Conservation (phyloP, 2,329 filamentous ascomycete genomes). For the Trichoderma harzianum region DNA sequence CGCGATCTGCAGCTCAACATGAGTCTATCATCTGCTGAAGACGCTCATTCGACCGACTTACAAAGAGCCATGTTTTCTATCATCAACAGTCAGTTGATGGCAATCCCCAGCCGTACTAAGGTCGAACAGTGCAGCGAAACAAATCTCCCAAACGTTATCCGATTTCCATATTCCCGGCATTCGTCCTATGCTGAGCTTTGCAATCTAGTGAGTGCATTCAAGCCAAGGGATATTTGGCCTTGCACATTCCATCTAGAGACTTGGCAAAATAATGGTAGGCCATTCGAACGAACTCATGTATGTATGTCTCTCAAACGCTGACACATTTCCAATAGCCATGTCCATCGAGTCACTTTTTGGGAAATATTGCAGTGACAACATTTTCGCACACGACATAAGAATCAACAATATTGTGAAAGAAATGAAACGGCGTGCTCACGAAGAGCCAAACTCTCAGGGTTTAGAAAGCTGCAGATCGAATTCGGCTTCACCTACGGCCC, state of each 20-base stretch:
- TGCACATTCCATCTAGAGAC: conserved; percentile 65
- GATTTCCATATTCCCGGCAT: conserved; percentile 84
- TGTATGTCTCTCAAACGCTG: not conserved
- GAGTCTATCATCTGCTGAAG: conserved; percentile 20
- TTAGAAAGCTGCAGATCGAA: not conserved
- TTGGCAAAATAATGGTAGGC: conserved; percentile 56
- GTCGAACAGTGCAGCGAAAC: not conserved
- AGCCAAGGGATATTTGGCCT: conserved; percentile 74
- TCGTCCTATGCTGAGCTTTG: conserved; percentile 82
- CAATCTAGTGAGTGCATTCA: conserved; percentile 63
- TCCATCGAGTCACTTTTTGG: conserved; percentile 72
- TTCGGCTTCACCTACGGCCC: not conserved
- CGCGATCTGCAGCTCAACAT: conserved; percentile 28
- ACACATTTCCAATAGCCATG: conserved; percentile 35
- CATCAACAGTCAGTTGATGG: not conserved
- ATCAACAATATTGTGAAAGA: conserved; percentile 43
- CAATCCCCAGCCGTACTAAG: not conserved
- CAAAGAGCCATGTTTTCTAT: not conserved
- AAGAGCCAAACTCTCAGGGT: not conserved
- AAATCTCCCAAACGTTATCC: conserved; percentile 42
- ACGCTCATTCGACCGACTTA: conserved; percentile 19
- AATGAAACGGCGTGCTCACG: not conserved
- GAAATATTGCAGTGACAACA: conserved; percentile 55
- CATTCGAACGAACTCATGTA: not conserved
- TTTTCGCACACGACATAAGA: conserved; percentile 62